Evolutionary conservation across 352 stramenopile species (phyloP).

Genomic region (Phytophthora cactorum): DNA sequence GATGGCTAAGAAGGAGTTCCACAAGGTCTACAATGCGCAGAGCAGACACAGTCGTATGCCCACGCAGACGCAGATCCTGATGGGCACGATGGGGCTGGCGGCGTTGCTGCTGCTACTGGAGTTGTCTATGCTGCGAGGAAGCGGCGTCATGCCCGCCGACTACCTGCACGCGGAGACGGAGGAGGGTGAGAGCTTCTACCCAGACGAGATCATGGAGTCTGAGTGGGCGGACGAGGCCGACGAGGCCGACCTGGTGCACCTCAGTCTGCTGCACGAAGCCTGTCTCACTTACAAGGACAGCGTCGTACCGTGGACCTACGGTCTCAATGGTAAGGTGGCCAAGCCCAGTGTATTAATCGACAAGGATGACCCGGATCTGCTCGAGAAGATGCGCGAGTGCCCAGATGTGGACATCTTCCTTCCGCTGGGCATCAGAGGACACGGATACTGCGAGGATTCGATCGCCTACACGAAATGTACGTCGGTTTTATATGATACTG

Average conservation of each 20-base stretch:
- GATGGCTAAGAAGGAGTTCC: constrained; percentile 47
- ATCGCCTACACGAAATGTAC: constrained; percentile 74
- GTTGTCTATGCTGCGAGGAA: constrained; percentile 25
- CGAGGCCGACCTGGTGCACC: constrained; percentile 48
- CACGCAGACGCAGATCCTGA: constrained; percentile 33
- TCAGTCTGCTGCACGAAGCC: constrained; percentile 57
- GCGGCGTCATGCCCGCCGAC: constrained; percentile 13
- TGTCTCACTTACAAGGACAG: constrained; percentile 53
- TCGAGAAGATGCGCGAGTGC: constrained; percentile 59
- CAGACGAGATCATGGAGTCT: constrained; percentile 48
- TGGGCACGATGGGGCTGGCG: constrained; percentile 29
- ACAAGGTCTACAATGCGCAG: constrained; percentile 43
- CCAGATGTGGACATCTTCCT: constrained; percentile 72
- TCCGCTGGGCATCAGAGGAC: constrained; percentile 45
- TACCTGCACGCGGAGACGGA: constrained; percentile 31
- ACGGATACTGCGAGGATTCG: constrained; percentile 78
- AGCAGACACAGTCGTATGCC: constrained; percentile 24
- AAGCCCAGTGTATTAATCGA: constrained; percentile 37
- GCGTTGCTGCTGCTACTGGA: constrained; percentile 32
- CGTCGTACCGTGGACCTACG: constrained; percentile 56
- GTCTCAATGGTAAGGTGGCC: constrained; percentile 18
- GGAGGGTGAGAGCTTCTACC: constrained; percentile 51
- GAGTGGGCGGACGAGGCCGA: constrained; percentile 40
- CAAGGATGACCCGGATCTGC: constrained; percentile 43
- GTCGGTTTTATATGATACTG: constrained; percentile 1